Evolutionary conservation across 75 land plant genomes (phyloP).

Genomic region (Isoetes taiwanensis): DNA sequence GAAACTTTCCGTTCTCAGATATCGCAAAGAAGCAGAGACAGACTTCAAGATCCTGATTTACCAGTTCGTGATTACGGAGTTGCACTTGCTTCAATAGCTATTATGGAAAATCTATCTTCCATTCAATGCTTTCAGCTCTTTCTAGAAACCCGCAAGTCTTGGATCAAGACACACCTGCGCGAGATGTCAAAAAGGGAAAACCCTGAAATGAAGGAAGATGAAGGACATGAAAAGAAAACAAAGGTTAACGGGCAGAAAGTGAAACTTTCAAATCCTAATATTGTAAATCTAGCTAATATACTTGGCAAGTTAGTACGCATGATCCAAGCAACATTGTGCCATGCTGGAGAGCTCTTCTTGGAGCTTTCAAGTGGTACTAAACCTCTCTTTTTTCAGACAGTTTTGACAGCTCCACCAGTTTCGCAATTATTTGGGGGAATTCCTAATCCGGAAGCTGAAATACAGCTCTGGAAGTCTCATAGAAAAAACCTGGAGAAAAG

Average conservation of each 20-base stretch:
- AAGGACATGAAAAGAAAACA: not conserved
- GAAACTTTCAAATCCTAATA: not conserved
- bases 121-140: slow-evolving; percentile 46
- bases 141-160: slow-evolving; percentile 57
- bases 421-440: slow-evolving; percentile 95
- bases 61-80: slow-evolving; percentile 51
- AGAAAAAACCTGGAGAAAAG: slow-evolving; percentile 65
- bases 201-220: not conserved
- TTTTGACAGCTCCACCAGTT: slow-evolving; percentile 73
- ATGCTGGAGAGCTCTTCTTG: slow-evolving; percentile 75
- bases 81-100: slow-evolving; percentile 76
- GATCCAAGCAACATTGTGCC: slow-evolving; percentile 56
- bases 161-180: slow-evolving; percentile 43
- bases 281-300: slow-evolving; percentile 19
- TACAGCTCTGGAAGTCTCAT: slow-evolving; percentile 62
- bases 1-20: slow-evolving; percentile 83
- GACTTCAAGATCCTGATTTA: slow-evolving; percentile 41
- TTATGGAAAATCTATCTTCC: slow-evolving; percentile 74
- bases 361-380: slow-evolving; percentile 55
- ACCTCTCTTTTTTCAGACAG: slow-evolving; percentile 70
- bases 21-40: slow-evolving; percentile 68
- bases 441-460: slow-evolving; percentile 90
- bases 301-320: slow-evolving; percentile 48
- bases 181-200: not conserved
- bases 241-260: not conserved